Evolutionary conservation across 2,329 filamentous ascomycete species (phyloP).

Genomic region (Lachnellula occidentalis): DNA sequence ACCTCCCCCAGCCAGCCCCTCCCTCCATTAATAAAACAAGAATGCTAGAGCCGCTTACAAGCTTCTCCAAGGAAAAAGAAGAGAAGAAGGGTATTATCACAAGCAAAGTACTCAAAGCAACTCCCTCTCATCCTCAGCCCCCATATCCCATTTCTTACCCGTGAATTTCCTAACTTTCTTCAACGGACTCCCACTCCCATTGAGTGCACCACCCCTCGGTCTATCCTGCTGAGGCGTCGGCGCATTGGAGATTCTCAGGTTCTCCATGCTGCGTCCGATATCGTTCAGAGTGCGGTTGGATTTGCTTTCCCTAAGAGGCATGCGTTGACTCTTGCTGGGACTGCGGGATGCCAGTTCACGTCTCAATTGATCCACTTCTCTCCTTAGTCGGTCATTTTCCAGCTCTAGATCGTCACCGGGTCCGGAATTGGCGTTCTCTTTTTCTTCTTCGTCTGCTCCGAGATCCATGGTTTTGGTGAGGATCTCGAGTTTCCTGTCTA

Average conservation of each 20-base stretch:
- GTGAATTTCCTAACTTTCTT: constrained; percentile 29
- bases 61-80: no score
- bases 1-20: no score
- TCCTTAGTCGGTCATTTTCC: constrained; percentile 65
- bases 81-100: no score
- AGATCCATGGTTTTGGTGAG: constrained; percentile 47
- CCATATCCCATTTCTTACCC: constrained; percentile 29
- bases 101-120: constrained; percentile 1
- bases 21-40: no score
- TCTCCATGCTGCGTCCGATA: constrained; percentile 9
- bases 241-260: constrained; percentile 6
- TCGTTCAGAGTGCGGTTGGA: neutral
- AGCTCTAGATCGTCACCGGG: constrained; percentile 53
- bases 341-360: constrained; percentile 56
- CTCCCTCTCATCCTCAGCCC: constrained; percentile 20
- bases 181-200: constrained; percentile 13
- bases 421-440: constrained; percentile 45
- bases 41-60: no score
- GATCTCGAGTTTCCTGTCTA: constrained; percentile 82
- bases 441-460: constrained; percentile 43
- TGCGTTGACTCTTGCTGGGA: constrained; percentile 25
- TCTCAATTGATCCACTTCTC: constrained; percentile 59
- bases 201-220: neutral
- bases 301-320: constrained; percentile 9
- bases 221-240: neutral